These are phyloP conservation scores for Amanita pallidorosea DNA, from an alignment of 768 basidiomycete genomes.

Conservation along the genomic window DNA sequence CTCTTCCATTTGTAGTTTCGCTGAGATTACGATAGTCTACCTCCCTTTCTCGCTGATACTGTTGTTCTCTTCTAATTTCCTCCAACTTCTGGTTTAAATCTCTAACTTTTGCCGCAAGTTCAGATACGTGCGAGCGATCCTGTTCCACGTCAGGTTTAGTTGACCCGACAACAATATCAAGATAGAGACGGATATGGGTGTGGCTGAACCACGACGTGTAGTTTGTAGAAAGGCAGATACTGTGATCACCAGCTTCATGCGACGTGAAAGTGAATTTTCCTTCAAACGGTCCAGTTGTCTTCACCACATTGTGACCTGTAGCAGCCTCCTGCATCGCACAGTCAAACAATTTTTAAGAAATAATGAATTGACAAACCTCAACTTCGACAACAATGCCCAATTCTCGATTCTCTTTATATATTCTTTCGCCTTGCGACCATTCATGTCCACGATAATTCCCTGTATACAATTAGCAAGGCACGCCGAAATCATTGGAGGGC, in stretches of 20 bases:
- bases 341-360: neutral
- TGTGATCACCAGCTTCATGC: conserved; percentile 93
- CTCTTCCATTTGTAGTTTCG: conserved; percentile 82
- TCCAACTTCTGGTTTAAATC: conserved; percentile 92
- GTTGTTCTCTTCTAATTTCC: conserved; percentile 90
- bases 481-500: neutral
- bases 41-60: conserved; percentile 96
- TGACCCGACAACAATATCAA: conserved; percentile 87
- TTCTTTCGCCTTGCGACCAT: conserved; percentile 68
- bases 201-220: conserved; percentile 81
- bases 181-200: conserved; percentile 87
- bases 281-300: conserved; percentile 82
- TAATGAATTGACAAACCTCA: conserved; percentile 35
- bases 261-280: conserved; percentile 97
- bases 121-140: conserved; percentile 77
- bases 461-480: conserved; percentile 18
- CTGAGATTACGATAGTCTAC: conserved; percentile 81
- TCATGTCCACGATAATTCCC: conserved; percentile 91
- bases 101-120: conserved; percentile 72
- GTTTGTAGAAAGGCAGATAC: conserved; percentile 92
- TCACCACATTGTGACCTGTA: conserved; percentile 69
- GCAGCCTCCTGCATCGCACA: conserved; percentile 63
- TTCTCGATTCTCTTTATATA: conserved; percentile 60
- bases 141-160: conserved; percentile 81
- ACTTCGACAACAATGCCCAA: conserved; percentile 90